Base-by-base conservation (phyloP, 2,329 filamentous ascomycete species). In the Aspergillaceae sp. region DNA sequence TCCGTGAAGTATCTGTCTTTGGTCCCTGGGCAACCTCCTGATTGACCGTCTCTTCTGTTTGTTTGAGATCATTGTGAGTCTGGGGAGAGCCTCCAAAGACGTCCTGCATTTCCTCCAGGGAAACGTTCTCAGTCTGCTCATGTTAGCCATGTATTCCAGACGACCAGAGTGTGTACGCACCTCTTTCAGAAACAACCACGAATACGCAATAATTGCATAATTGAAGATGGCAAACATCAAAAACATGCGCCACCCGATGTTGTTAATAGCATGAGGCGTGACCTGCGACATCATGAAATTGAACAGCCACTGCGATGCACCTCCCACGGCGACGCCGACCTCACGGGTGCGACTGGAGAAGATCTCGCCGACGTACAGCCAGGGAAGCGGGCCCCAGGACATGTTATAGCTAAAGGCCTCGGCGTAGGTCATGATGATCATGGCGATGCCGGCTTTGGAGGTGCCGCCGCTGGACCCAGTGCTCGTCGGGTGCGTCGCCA, bases 201-300 rank as follows among this genome's bases (percentile, higher is more conserved):
- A 62, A 49, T 73, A 74, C 7, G 63, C 55, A 0, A 72, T 67
- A 10, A 73, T 66, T 1, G 69, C 60, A 48, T 67, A 73, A 53
- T 74, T 74, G 56, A 74, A 73, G 28, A 74, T 69, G 26, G 63
- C 64, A 58, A 75, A 75, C 69, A 75, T 74, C 47, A 76, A 53
- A 47, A 75, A 76, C 2, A 71, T 74, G 41, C 63, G 64, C 71
- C 72, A 75, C 1, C 69, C 67, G 4, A 76, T 71, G 44, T 74
- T 74, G 2, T 62, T 58, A 8, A 76, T 66, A 0, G 72, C 70
- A 46, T 67, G 61, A 3, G 64, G 64, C 43, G 62, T 68, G 26
- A 68, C 58, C 45, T 66, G 64, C 33, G 59, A 63, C 61, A 68
- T 64, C 52, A 66, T 60, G 40, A 67, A 68, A 35, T 68, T 68